Evolutionary conservation across 1,284 basidiomycete species (phyloP).

Genomic region (Athelia sp.): DNA sequence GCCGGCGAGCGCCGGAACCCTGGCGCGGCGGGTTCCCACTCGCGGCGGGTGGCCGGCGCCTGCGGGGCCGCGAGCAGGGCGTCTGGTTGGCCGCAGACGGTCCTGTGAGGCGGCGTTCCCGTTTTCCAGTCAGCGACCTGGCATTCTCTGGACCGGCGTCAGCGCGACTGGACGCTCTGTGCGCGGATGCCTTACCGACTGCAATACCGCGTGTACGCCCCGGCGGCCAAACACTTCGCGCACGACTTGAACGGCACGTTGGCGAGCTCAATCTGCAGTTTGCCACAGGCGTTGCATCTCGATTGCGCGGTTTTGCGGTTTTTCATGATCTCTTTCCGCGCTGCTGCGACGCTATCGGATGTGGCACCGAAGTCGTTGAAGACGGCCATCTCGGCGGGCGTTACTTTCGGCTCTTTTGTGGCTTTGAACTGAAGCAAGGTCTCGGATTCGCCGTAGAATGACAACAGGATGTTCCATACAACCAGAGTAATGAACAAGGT

Average conservation of each 20-base stretch:
- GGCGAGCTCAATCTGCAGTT: background rate
- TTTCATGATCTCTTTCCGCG: slow-evolving; percentile 6
- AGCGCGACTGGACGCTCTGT: background rate
- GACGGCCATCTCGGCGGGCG: no score
- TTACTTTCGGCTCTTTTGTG: background rate
- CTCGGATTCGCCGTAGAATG: slow-evolving; percentile 3
- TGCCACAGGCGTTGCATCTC: background rate
- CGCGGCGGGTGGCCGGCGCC: background rate
- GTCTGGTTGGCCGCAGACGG: slow-evolving; percentile 11
- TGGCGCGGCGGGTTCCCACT: no score
- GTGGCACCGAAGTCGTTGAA: no score
- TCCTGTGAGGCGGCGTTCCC: slow-evolving; percentile 12
- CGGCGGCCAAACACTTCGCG: slow-evolving; percentile 10
- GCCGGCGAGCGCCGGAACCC: background rate
- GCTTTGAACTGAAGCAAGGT: background rate
- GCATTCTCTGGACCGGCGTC: slow-evolving; percentile 12
- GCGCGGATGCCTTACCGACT: slow-evolving; percentile 2
- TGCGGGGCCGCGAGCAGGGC: background rate
- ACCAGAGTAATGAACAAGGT: slow-evolving; percentile 8
- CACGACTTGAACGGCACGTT: slow-evolving; percentile 7
- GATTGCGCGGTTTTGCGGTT: no score
- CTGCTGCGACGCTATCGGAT: no score
- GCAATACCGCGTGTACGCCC: slow-evolving; percentile 9
- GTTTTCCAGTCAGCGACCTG: slow-evolving; percentile 13
- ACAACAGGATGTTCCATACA: slow-evolving; percentile 10